These are phyloP conservation scores for Adiantum capillusveneris DNA, from an alignment of 75 land plant genomes.

Conservation along the genomic window DNA sequence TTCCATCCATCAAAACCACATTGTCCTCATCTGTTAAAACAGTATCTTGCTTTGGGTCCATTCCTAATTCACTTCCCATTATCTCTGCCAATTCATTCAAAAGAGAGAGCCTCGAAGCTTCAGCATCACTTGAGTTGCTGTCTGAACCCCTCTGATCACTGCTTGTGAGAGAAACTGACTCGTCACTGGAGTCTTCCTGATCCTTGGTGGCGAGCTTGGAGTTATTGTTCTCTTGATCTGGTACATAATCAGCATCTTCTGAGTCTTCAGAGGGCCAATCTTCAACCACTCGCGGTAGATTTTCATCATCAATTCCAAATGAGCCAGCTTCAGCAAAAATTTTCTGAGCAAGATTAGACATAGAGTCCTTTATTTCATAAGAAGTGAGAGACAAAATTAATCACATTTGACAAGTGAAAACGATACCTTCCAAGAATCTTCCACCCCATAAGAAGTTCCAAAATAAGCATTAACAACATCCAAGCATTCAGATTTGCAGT, in stretches of 20 bases:
- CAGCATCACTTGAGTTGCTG: background rate
- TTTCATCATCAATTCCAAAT: constrained; percentile 27
- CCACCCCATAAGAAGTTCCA: constrained; percentile 47
- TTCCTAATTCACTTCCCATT: background rate
- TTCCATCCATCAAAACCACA: constrained; percentile 15
- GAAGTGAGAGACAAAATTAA: no score
- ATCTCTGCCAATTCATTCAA: constrained; percentile 7
- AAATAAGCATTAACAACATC: constrained; percentile 56
- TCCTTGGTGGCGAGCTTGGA: constrained; percentile 8
- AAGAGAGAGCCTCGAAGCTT: constrained; percentile 14
- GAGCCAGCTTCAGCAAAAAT: constrained; percentile 81
- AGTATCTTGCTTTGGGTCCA: background rate
- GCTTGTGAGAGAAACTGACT: background rate
- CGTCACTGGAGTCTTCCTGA: constrained; percentile 2
- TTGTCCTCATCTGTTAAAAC: constrained; percentile 13
- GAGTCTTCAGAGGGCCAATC: constrained; percentile 80
- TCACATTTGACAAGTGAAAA: no score
- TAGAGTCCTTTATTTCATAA: no score
- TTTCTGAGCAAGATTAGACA: no score
- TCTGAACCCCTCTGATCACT: constrained; percentile 3
- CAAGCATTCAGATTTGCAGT: constrained; percentile 84
- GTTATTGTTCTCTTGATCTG: constrained; percentile 33
- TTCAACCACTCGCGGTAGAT: constrained; percentile 20
- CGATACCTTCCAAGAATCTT: constrained; percentile 73
- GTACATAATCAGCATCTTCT: constrained; percentile 88